phyloP scores from a whole-genome alignment of 2,329 filamentous ascomycete genomes.

The Aspergillus ibericus region DNA sequence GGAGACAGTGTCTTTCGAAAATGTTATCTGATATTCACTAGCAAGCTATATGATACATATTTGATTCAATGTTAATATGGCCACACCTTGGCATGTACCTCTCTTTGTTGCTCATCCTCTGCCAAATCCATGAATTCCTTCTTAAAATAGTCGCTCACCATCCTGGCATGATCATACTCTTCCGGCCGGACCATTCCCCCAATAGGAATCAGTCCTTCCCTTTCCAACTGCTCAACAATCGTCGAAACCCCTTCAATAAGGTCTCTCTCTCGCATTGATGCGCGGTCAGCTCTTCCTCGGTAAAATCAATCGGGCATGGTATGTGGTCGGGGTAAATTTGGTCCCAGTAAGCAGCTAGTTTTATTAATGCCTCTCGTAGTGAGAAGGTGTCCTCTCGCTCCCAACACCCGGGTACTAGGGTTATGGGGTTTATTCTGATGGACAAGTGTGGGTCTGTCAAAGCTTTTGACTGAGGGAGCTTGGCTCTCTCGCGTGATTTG shows the following conservation, averaged over 20 bases:
- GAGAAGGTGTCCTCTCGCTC: slow-evolving; percentile 21
- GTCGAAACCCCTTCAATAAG: slow-evolving; percentile 16
- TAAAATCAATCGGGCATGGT: slow-evolving; percentile 14
- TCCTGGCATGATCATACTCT: slow-evolving; percentile 16
- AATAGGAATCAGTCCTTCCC: slow-evolving; percentile 16
- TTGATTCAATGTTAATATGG: slow-evolving; percentile 7
- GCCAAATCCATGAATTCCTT: slow-evolving; percentile 17
- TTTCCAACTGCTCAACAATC: slow-evolving; percentile 18
- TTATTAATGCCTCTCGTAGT: slow-evolving; percentile 18
- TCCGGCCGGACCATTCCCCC: slow-evolving; percentile 20
- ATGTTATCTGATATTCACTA: too few relatives aligned
- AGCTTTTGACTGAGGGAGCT: slow-evolving; percentile 3
- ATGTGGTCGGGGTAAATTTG: not conserved
- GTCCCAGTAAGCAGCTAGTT: slow-evolving; percentile 14
- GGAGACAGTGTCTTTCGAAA: too few relatives aligned
- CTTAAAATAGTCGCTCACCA: slow-evolving; percentile 14
- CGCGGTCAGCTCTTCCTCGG: slow-evolving; percentile 10
- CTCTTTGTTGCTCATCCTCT: slow-evolving; percentile 11
- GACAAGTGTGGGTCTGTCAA: slow-evolving; percentile 7
- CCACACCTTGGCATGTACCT: slow-evolving; percentile 20
- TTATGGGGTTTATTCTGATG: slow-evolving; percentile 9
- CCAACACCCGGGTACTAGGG: slow-evolving; percentile 17
- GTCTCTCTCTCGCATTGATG: slow-evolving; percentile 18
- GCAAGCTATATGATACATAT: too few relatives aligned
- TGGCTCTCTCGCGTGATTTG: not conserved